Evolutionary conservation across 495 filamentous ascomycete genomes (phyloP), one percentile per base, ranked within the genome.

Genomic region (Aspergillus egyptiacus): DNA sequence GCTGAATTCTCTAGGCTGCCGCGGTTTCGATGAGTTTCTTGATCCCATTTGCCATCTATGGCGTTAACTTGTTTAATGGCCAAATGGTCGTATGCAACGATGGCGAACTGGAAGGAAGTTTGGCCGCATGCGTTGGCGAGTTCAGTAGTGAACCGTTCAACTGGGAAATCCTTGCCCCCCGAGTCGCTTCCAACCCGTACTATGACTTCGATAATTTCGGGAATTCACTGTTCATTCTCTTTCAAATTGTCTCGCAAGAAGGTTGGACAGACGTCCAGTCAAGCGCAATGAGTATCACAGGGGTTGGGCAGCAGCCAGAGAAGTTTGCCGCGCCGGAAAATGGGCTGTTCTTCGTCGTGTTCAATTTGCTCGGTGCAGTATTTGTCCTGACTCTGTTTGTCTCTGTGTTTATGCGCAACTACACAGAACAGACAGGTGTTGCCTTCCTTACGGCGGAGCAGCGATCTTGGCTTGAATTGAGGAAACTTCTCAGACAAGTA

Each of bases 321-420:
- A 58, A 71, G 14, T 83, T 79, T 53, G 72, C 78, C 4, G 78
- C 83, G 3, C 86, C 91, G 56, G 89, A 83, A 18, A 96, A 97
- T 54, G 91, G 86, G 2, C 54, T 96, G 18, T 97, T 96, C 77
- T 95, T 97, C 65, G 80, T 99, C 39, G 77, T 88, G 10, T 99
- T 97, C 80, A 99, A 99, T 65, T 78, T 99, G 55, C 78, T 99
- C 49, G 91, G 89, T 19, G 87, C 94, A 2, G 94, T 99, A 60
- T 99, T 99, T 72, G 88, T 99, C 41, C 73, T 99, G 67, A 99
- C 94, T 2, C 72, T 99, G 60, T 99, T 99, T 63, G 93, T 97
- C 27, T 96, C 93, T 53, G 93, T 99, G 39, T 99, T 99, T 66
- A 99, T 99, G 94, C 86, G 93, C 35, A 97, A 94, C 64, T 97